Evolutionary conservation across 345 rosid species (phyloP).

Genomic region (Moringa oleifera): DNA sequence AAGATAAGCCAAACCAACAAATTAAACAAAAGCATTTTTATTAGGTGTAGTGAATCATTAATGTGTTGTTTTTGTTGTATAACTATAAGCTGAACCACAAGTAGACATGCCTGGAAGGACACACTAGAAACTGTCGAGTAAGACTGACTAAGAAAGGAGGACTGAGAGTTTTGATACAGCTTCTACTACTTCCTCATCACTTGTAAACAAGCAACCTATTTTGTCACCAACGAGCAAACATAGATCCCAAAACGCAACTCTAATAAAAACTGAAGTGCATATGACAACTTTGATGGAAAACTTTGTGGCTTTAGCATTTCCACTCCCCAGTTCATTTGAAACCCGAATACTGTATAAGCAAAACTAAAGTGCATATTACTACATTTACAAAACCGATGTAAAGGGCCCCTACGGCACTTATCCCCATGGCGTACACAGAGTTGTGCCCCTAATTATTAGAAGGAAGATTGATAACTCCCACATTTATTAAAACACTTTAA

Average conservation of each 20-base stretch:
- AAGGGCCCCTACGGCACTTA: too few relatives aligned
- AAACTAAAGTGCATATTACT: too few relatives aligned
- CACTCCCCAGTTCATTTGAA: slow-evolving; percentile 77
- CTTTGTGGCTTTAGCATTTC: slow-evolving; percentile 49
- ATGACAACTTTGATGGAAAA: slow-evolving; percentile 40
- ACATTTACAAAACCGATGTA: too few relatives aligned
- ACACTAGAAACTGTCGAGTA: slow-evolving; percentile 66
- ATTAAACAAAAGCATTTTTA: too few relatives aligned
- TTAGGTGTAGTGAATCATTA: too few relatives aligned
- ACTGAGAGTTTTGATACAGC: slow-evolving; percentile 66
- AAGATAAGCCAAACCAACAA: too few relatives aligned
- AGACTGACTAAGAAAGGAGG: slow-evolving; percentile 64
- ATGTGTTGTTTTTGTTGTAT: too few relatives aligned
- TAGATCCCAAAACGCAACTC: slow-evolving; percentile 39
- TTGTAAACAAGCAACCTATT: slow-evolving; percentile 53
- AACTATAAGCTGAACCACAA: too few relatives aligned
- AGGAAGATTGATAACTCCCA: too few relatives aligned
- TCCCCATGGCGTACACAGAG: too few relatives aligned
- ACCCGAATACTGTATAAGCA: slow-evolving; percentile 72
- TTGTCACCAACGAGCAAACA: slow-evolving; percentile 45
- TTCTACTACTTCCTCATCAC: slow-evolving; percentile 35
- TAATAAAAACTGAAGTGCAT: slow-evolving; percentile 45
- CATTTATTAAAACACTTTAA: too few relatives aligned
- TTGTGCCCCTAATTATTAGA: too few relatives aligned
- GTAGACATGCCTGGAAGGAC: slow-evolving; percentile 60